Evolutionary conservation across 2,329 filamentous ascomycete species (phyloP).

Genomic region (Claviceps monticola): DNA sequence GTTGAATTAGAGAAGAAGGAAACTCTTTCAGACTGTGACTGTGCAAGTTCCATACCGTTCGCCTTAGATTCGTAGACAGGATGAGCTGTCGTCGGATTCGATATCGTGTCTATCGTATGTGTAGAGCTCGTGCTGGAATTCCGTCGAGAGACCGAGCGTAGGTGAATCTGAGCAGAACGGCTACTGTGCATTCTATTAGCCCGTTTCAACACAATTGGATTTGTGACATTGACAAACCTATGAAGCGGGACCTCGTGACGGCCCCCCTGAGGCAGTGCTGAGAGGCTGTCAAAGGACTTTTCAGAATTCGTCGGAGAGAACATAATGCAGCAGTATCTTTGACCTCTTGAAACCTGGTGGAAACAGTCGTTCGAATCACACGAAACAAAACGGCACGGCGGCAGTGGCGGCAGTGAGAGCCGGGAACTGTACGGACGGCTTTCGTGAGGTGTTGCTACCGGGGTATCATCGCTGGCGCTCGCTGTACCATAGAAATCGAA

Average conservation of each 20-base stretch:
- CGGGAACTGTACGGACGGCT: constrained; percentile 22
- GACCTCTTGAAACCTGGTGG: neutral
- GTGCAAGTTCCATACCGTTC: constrained; percentile 47
- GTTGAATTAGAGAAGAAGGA: neutral
- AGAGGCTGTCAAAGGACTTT: constrained; percentile 53
- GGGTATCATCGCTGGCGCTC: constrained; percentile 32
- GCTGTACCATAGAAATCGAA: neutral
- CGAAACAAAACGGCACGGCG: neutral
- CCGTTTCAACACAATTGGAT: neutral
- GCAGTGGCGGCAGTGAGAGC: constrained; percentile 10
- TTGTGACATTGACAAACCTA: constrained; percentile 27
- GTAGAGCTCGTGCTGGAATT: constrained; percentile 81
- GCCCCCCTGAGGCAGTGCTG: constrained; percentile 35
- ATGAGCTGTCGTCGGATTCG: constrained; percentile 39
- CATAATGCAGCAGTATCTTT: constrained; percentile 32
- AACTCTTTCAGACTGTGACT: neutral
- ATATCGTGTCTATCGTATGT: constrained; percentile 66
- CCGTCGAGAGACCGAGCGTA: constrained; percentile 44
- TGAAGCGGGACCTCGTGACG: constrained; percentile 45
- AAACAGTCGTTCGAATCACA: neutral
- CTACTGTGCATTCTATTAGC: constrained; percentile 16
- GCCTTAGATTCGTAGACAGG: constrained; percentile 59
- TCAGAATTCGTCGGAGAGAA: constrained; percentile 43
- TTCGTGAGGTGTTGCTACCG: constrained; percentile 22
- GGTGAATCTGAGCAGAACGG: constrained; percentile 30